These are phyloP conservation scores for Pyronema domesticum DNA, from an alignment of 495 filamentous ascomycete genomes.

Conservation along the genomic window DNA sequence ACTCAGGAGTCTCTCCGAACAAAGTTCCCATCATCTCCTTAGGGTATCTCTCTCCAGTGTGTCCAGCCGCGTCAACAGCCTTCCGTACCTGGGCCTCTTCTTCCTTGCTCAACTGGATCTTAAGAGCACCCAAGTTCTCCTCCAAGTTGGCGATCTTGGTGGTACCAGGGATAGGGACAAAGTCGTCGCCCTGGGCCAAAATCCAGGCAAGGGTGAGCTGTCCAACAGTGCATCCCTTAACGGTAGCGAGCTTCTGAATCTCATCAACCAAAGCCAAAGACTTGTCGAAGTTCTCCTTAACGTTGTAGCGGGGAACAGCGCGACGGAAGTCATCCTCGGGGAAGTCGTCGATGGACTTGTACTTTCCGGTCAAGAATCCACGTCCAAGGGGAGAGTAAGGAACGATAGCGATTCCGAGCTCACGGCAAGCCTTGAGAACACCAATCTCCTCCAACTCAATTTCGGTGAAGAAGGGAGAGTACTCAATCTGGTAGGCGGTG, in stretches of 20 bases:
- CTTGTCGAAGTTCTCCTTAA: slow-evolving; percentile 36
- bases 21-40: not conserved
- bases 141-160: slow-evolving; percentile 39
- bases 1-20: slow-evolving; percentile 1
- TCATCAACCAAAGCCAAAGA: slow-evolving; percentile 36
- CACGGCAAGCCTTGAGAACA: slow-evolving; percentile 31
- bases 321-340: slow-evolving; percentile 29
- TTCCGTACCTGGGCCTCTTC: slow-evolving; percentile 32
- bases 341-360: slow-evolving; percentile 31
- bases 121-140: slow-evolving; percentile 35
- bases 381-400: slow-evolving; percentile 43
- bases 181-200: slow-evolving; percentile 37
- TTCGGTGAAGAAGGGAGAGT: slow-evolving; percentile 61
- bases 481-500: slow-evolving; percentile 82
- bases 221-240: slow-evolving; percentile 30
- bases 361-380: slow-evolving; percentile 38
- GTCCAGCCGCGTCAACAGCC: slow-evolving; percentile 24
- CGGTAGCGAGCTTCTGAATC: slow-evolving; percentile 30
- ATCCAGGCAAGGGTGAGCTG: slow-evolving; percentile 42
- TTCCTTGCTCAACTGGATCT: slow-evolving; percentile 29
- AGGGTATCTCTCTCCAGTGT: slow-evolving; percentile 23
- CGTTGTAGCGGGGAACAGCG: slow-evolving; percentile 1
- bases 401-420: slow-evolving; percentile 37
- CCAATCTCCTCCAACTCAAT: slow-evolving; percentile 28
- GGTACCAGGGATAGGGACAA: slow-evolving; percentile 41